Conservation (phyloP, 108 stramenopile genomes). For the Discostella stelligeroides region DNA sequence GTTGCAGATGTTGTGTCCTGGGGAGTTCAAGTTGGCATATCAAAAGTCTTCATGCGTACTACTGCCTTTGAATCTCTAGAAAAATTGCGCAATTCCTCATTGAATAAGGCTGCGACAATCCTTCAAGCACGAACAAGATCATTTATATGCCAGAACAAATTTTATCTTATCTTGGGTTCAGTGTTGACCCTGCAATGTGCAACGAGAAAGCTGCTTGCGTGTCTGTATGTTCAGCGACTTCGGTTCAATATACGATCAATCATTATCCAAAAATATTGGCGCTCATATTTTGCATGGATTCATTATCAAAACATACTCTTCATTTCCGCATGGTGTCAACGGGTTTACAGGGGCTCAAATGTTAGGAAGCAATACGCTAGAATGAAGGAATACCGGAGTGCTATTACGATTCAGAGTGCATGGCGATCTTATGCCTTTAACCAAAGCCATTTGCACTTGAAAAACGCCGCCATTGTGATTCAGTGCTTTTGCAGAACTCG, state of each 20-base stretch:
- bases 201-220: slow-evolving; percentile 37
- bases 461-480: slow-evolving; percentile 33
- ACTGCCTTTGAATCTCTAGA: slow-evolving; percentile 87
- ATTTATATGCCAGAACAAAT: slow-evolving; percentile 23
- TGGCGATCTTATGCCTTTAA: slow-evolving; percentile 48
- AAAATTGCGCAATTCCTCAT: slow-evolving; percentile 51
- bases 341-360: slow-evolving; percentile 47
- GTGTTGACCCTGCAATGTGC: slow-evolving; percentile 49
- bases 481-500: slow-evolving; percentile 56
- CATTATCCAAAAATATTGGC: slow-evolving; percentile 36
- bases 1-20: slow-evolving; percentile 65
- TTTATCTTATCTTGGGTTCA: slow-evolving; percentile 44
- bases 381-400: slow-evolving; percentile 38
- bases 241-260: slow-evolving; percentile 27
- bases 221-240: slow-evolving; percentile 21
- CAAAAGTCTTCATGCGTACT: slow-evolving; percentile 87
- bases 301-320: slow-evolving; percentile 43
- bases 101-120: slow-evolving; percentile 36
- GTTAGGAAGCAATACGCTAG: slow-evolving; percentile 20
- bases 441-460: slow-evolving; percentile 14
- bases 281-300: slow-evolving; percentile 37
- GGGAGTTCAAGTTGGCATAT: slow-evolving; percentile 88
- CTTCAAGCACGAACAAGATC: slow-evolving; percentile 37
- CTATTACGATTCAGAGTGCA: slow-evolving; percentile 58
- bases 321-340: slow-evolving; percentile 63